Base-by-base conservation (phyloP, 371 early-diverging fungal species). In the Dichotomocladium elegans region DNA sequence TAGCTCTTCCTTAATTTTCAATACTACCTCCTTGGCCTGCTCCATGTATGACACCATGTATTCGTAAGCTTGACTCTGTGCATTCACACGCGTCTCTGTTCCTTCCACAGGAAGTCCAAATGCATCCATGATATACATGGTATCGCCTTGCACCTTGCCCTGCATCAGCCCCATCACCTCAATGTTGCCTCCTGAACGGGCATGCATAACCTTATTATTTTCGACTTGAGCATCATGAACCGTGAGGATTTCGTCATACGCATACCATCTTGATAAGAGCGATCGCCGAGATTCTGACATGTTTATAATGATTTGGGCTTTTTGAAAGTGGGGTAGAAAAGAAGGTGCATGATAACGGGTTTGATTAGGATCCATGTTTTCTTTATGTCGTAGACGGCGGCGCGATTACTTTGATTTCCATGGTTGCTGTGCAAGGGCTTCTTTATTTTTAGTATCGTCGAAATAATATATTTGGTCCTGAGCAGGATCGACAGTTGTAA, bases 151-250 rank as follows among this genome's bases (percentile, higher is more conserved):
- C 7, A 98, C 81, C 59, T 95, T 96, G 30, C 99, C 99, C 68
- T 94, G 94, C 95, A 98, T 92, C 45, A 95, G 72, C 1, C 99
- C 99, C 99, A 98, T 97, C 29, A 97, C 88, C 78, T 98, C 98
- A 58, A 97, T 91, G 54, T 84, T 86, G 48, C 96, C 98, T 34
- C 99, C 99, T 1, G 94, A 93, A 34, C 93, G 85, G 21, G 99
- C 96, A 66, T 98, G 99, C 81, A 90, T 91, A 31, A 90, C 90
- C 94, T 93, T 40, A n/a, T 19, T 8, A 40, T 17, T n/a, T n/a
- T n/a, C n/a, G n/a, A n/a, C n/a, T n/a, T n/a, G 7, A 15, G 22
- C 37, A 30, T 47, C 31, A 22, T 55, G 7, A 8, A 22, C 29
- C 12, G 12, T 3, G 12, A 43, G 12, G 3, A 15, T 43, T 3